Percentiles rank a stretch among this genome's conserved stretches.
These are phyloP conservation scores for Beta macrorhiza DNA, from an alignment of 179 eudicot species.

Conservation along the genomic window DNA sequence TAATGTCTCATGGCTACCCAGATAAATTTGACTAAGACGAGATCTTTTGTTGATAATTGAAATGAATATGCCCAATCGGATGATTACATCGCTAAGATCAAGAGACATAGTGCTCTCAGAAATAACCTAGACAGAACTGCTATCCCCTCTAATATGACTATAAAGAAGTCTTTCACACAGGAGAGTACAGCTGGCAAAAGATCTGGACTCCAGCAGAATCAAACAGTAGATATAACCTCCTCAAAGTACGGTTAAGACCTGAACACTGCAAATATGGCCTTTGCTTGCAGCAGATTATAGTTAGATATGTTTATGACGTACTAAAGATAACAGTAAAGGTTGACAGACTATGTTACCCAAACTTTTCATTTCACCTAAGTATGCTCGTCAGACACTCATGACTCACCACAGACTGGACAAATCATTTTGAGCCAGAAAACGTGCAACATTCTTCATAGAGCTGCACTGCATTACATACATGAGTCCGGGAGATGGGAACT, in stretches of 20 bases:
- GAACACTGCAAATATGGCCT: neutral
- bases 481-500: neutral
- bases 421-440: neutral
- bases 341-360: neutral
- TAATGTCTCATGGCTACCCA: neutral
- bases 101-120: neutral
- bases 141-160: neutral
- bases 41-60: too few relatives aligned
- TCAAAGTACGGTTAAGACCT: neutral
- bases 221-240: neutral
- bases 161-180: neutral
- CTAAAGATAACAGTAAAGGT: neutral
- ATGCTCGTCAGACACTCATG: neutral
- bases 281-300: neutral
- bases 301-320: neutral
- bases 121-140: neutral
- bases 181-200: neutral
- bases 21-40: neutral
- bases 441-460: neutral
- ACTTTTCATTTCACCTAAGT: neutral
- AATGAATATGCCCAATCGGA: too few relatives aligned
- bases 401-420: too few relatives aligned
- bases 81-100: neutral
- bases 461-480: neutral
- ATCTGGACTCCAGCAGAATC: neutral